Base-by-base conservation (phyloP, 2,329 filamentous ascomycete species). In the Ascochyta koolunga region DNA sequence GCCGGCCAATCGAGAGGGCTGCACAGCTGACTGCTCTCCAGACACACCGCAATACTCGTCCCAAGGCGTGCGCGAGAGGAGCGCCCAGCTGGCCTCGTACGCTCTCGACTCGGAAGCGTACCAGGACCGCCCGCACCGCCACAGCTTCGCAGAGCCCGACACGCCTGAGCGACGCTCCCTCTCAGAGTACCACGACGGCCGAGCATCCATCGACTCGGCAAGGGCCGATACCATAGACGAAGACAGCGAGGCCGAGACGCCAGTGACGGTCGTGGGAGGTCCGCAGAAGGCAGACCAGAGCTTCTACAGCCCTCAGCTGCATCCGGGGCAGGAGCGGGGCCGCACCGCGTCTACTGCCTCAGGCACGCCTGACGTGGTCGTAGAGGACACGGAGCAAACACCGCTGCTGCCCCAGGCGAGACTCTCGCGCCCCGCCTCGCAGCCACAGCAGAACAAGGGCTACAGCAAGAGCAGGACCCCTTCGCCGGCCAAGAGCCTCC, bases 61-160 rank as follows among this genome's bases (percentile, higher is more conserved):
- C 29, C 86, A 87, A 54, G 89, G 87, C 61, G 89, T 96, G 35
- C 88, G 92, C 60, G 88, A 95, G 75, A 89, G 95, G 70, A 96
- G 92, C 2, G 90, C 91, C 45, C 91, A 96, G 75, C 81, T 96
- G 51, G 92, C 92, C 37, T 91, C 86, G 16, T 91, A 93, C 71
- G 87, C 91, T 43, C 82, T 96, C 67, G 73, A 69, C 37, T 61
- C 72, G 35, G 71, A 70, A 35, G 53, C 66, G 29, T 74, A 72
- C 60, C 69, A 69, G 45, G 62, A 62, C 57, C 62, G 62, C 4
- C 60, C 58, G 22, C 60, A 56, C 36, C 54, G 62, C 37, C 54
- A 60, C 48, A 70, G 69, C 61, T 66, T 64, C 43, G 54, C 64
- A 10, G 69, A 72, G 19, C 55, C 61, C 5, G 54, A 54, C 11